Conservation (phyloP, 495 filamentous ascomycete genomes). For the Aspergillus indologenus region DNA sequence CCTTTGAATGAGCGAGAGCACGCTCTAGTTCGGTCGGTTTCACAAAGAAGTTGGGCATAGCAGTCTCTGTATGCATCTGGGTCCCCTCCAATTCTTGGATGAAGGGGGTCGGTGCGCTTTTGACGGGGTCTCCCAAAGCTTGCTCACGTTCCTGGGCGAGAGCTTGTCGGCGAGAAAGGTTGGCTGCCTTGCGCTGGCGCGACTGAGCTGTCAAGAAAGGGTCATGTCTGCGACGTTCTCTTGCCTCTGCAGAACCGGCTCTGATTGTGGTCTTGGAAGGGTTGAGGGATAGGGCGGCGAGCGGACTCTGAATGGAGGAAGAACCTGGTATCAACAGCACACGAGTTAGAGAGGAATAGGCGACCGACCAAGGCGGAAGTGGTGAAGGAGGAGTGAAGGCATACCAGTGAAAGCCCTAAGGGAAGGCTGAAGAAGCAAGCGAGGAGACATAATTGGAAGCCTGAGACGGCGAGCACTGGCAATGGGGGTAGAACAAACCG, state of each 20-base stretch:
- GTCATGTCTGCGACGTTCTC: conserved; percentile 38
- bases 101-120: conserved; percentile 76
- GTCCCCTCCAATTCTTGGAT: conserved; percentile 71
- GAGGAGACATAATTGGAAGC: conserved; percentile 63
- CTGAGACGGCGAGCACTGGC: neutral
- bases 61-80: conserved; percentile 26
- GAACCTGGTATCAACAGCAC: conserved; percentile 26
- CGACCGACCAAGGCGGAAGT: too few relatives aligned
- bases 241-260: conserved; percentile 37
- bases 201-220: conserved; percentile 58
- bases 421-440: conserved; percentile 62
- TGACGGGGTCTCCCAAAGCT: conserved; percentile 70
- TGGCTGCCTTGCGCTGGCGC: conserved; percentile 74
- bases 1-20: conserved; percentile 61
- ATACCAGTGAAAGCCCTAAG: conserved; percentile 62
- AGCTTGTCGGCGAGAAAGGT: conserved; percentile 66
- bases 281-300: conserved; percentile 28
- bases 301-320: conserved; percentile 29
- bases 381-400: conserved; percentile 7
- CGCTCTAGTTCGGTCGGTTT: conserved; percentile 58
- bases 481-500: neutral
- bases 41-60: conserved; percentile 71
- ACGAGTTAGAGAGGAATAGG: neutral
- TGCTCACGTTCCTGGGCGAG: conserved; percentile 59
- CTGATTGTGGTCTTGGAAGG: conserved; percentile 33